Base-by-base conservation (phyloP, 805 yeast genomes). In the Myxozyma melibiosi region DNA sequence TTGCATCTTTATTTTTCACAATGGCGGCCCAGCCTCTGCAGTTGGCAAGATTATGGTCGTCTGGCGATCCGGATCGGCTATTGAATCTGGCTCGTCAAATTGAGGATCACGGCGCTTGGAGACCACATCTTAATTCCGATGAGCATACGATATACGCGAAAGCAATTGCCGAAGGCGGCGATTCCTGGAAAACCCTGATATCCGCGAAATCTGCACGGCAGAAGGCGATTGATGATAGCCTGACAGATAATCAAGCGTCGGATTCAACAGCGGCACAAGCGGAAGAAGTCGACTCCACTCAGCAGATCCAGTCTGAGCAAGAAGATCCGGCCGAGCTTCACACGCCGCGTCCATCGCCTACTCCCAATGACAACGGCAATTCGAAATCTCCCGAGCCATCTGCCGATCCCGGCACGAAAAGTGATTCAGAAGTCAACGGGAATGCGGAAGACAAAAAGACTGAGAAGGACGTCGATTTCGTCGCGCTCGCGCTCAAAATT, bases 111-210 rank as follows among this genome's bases (percentile, higher is more conserved):
- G 67, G 57, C 4, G 59, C 61, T 20, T 73, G 74, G 74, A 59
- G 67, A 40, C 71, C 76, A 39, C 74, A 71, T 49, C 64, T 76
- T 35, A 65, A 72, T 18, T 65, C 67, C 7, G 70, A 66, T 37
- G 79, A 76, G 57, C 76, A 75, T 52, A 67, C 66, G 30, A 51
- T 74, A 24, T 72, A 74, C 45, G 64, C 62, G 39, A 56, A 61
- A 30, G 76, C 72, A 1, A 50, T 74, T 41, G 57, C 59, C 6
- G 60, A 55, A 20, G 72, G 71, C 27, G 70, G 63, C 16, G 66
- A 63, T 18, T 55, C 65, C 13, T 74, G 78, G 78, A 45, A 54
- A 13, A 62, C 52, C 51, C 71, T 74, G 52, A 55, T 64, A 20
- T 56, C 63, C 9, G 43, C 58, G 9, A 5, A 48, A 2, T 41